Evolutionary conservation across 345 rosid genomes (phyloP), one percentile per base, ranked within the genome.

Genomic region (Eutrema japonicum): DNA sequence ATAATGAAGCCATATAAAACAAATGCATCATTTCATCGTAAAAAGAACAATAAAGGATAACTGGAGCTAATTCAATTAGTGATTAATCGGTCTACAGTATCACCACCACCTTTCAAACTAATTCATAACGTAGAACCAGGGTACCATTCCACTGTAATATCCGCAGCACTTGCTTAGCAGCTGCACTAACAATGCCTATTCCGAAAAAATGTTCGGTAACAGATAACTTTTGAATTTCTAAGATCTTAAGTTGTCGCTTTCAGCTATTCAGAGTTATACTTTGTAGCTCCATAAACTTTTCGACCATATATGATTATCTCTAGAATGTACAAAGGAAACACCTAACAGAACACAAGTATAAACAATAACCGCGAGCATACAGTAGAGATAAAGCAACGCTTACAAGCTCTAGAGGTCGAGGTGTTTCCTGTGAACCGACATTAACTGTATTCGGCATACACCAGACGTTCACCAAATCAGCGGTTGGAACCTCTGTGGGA

Each of bases 361-460:
- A 55, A n/a, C 51, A 30, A 16, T 37, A 45, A 22, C 27, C 30
- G 60, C 59, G 63, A 68, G 66, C 56, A 75, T 33, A 48, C 1
- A 48, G 40, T 49, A 67, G 5, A 14, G 14, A 12, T 5, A 50
- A 26, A 49, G 32, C 35, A 66, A 74, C 10, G n/a, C 89, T 78
- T 88, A 91, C 98, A 78, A 86, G 83, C 82, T 94, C 97, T 51
- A 91, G 81, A 42, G 77, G 75, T 47, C 95, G 82, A 53, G 98
- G 98, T 67, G 89, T 70, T 82, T 94, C 98, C 69, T 88, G 96
- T 10, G 85, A 80, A 66, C 96, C 90, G 73, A 94, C 86, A 64
- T 94, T 91, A 3, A 84, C 85, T 0, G 98, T 83, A 79, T 86
- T 94, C 1, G 97, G 93, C 85, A 94, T 76, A 87, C 90, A 89